These are phyloP conservation scores for Tuber brumale DNA, from an alignment of 495 filamentous ascomycete species.

Conservation along the genomic window DNA sequence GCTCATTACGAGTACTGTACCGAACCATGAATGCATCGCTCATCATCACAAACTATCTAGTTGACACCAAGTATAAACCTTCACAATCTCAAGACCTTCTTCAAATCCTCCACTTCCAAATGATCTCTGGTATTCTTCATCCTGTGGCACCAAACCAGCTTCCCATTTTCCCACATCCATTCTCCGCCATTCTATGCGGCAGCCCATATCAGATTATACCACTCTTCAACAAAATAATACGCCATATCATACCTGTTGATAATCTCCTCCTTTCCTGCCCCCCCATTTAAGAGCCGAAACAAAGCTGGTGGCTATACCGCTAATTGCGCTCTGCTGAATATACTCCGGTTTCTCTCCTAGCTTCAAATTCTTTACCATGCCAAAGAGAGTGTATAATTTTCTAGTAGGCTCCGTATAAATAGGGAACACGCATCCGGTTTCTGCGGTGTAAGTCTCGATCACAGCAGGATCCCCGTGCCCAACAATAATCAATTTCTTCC, in stretches of 20 bases:
- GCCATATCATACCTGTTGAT: slow-evolving; percentile 37
- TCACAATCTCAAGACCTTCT: slow-evolving; percentile 7
- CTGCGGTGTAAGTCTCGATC: slow-evolving; percentile 60
- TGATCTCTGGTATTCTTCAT: slow-evolving; percentile 79
- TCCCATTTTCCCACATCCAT: slow-evolving; percentile 59
- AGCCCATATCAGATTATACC: slow-evolving; percentile 30
- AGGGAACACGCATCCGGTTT: slow-evolving; percentile 65
- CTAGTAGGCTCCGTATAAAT: slow-evolving; percentile 72
- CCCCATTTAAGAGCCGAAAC: slow-evolving; percentile 53
- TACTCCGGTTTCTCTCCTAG: slow-evolving; percentile 64
- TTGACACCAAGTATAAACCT: background rate
- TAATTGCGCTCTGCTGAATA: slow-evolving; percentile 50
- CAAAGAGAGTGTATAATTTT: slow-evolving; percentile 63
- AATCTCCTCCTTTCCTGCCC: slow-evolving; percentile 60
- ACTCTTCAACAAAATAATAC: background rate
- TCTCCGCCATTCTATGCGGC: slow-evolving; percentile 64
- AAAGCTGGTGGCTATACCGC: slow-evolving; percentile 48
- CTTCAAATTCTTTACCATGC: slow-evolving; percentile 60
- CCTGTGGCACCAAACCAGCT: slow-evolving; percentile 71
- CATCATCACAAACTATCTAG: background rate
- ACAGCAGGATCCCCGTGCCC: slow-evolving; percentile 72
- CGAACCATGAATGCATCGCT: background rate
- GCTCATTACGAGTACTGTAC: no score
- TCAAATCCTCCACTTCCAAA: slow-evolving; percentile 58
- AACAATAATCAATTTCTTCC: slow-evolving; percentile 49